A percentile compares a stretch with the other conserved stretches of the same genome.
Evolutionary conservation across 176 grass and related monocot species (phyloP).

Genomic region (Ensete glaucum): DNA sequence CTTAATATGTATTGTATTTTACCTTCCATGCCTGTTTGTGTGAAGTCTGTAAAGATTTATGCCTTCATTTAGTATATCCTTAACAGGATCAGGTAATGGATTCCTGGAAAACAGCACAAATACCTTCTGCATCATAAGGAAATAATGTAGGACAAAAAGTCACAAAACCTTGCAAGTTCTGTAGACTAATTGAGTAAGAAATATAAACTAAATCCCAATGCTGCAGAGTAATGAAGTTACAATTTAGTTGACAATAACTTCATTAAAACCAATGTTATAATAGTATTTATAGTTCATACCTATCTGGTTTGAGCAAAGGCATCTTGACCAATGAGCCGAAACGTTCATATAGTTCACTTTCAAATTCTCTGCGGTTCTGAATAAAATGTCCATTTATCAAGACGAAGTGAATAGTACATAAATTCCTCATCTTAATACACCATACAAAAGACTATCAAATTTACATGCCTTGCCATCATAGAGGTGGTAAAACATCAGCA

Average conservation of each 20-base stretch:
- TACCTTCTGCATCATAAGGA: background rate
- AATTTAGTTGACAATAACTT: background rate
- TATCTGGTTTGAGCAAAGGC: slow-evolving; percentile 84
- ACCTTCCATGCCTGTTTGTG: slow-evolving; percentile 94
- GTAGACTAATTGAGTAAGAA: no score
- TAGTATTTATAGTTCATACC: slow-evolving; percentile 29
- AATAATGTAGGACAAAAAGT: background rate
- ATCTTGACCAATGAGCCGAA: slow-evolving; percentile 95
- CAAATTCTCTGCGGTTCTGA: slow-evolving; percentile 75
- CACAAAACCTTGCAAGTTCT: no score
- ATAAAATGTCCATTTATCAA: slow-evolving; percentile 22
- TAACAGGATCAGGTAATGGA: slow-evolving; percentile 62
- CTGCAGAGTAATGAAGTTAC: no score
- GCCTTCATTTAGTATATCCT: slow-evolving; percentile 68
- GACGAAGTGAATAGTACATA: slow-evolving; percentile 14
- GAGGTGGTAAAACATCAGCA: slow-evolving; percentile 96
- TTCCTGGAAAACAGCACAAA: slow-evolving; percentile 31
- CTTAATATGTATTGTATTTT: background rate
- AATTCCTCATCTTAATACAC: slow-evolving; percentile 5
- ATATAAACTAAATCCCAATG: no score
- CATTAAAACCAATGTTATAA: background rate
- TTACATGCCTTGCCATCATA: slow-evolving; percentile 89
- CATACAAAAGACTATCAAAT: background rate
- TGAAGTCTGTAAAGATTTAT: slow-evolving; percentile 77
- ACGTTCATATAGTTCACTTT: slow-evolving; percentile 74